Base-by-base conservation (phyloP, 345 rosid species). In the Leavenworthia alabamica region DNA sequence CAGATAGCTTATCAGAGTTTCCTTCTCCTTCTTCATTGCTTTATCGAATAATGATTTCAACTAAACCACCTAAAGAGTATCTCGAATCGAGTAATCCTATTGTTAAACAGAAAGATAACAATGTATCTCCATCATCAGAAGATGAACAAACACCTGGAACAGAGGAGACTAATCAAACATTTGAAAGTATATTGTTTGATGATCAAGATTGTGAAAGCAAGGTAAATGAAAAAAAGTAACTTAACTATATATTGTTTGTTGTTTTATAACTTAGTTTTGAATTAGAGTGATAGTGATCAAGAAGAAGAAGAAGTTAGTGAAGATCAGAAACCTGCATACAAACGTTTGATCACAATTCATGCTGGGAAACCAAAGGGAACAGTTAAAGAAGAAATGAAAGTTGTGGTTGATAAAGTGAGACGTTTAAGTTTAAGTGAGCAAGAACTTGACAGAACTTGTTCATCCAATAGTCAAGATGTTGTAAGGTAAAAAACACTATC, bases 1-100 rank as follows among this genome's bases (percentile, higher is more conserved):
- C 83, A 42, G 87, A 84, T 40, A 58, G 71, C 78, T 79, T 93
- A 33, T 50, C 24, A 40, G 89, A 90, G 31, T 84, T 90, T 70
- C 99, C 97, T 51, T 80, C 97, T 11, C 97, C 99, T 2, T 83
- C 86, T 61, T 83, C 85, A 16, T 20, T 93, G 63, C 82, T 77
- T 76, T 63, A 67, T 48, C 82, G 81, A 42, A 78, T 93, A 31
- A 79, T 93, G n/a, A 86, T 93, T 56, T 93, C 99, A 27, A 93
- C 99, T 11, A 93, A 93, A 64, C 99, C 86, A 0, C 99, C 99
- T 15, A 86, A 82, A 70, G 97, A 93, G 71, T 87, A 83, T 66
- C 91, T 81, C 8, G 86, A 86, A 68, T 70, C 73, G 2, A 82
- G 70, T 14, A 62, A 68, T 12, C 75, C 71, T 0, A 23, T 73